phyloP scores from a whole-genome alignment of 139 green algal species.

The Picochlorum sp. region DNA sequence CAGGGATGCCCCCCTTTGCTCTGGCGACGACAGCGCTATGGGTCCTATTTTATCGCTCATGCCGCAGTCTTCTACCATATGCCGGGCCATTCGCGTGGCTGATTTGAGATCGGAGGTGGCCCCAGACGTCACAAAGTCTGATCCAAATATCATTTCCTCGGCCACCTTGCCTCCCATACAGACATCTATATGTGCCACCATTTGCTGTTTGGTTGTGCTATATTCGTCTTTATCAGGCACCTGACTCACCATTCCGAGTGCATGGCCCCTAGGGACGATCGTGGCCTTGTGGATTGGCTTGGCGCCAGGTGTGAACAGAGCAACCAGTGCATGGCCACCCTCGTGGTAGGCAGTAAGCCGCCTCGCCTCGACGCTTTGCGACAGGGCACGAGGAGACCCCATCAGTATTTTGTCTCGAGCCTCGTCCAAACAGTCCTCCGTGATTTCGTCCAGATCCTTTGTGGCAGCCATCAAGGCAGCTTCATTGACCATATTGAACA shows the following conservation, averaged over 20 bases:
- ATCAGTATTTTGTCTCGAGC: slow-evolving; percentile 89
- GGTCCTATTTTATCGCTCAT: slow-evolving; percentile 68
- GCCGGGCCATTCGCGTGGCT: slow-evolving; percentile 68
- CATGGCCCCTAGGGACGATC: slow-evolving; percentile 88
- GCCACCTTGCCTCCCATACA: slow-evolving; percentile 94
- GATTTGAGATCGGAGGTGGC: slow-evolving; percentile 72
- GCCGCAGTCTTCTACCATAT: slow-evolving; percentile 81
- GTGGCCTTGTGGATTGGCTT: slow-evolving; percentile 86
- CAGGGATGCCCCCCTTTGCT: slow-evolving; percentile 1
- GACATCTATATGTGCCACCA: slow-evolving; percentile 87
- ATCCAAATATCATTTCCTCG: slow-evolving; percentile 96
- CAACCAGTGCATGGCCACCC: slow-evolving; percentile 87
- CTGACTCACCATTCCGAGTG: slow-evolving; percentile 89
- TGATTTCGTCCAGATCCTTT: slow-evolving; percentile 33
- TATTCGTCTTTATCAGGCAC: slow-evolving; percentile 81
- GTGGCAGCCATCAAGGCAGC: slow-evolving; percentile 57
- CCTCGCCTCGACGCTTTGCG: slow-evolving; percentile 43
- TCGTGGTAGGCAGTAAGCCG: slow-evolving; percentile 92
- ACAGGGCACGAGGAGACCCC: slow-evolving; percentile 52
- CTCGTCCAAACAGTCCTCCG: slow-evolving; percentile 54
- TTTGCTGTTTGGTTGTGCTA: slow-evolving; percentile 72
- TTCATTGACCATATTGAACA: slow-evolving; percentile 65
- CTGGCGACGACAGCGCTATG: slow-evolving; percentile 32
- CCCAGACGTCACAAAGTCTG: slow-evolving; percentile 70
- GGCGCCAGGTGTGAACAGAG: slow-evolving; percentile 62